Evolutionary conservation across 176 grass and related monocot species (phyloP), one percentile per base, ranked within the genome.

Genomic region (Pontederia crassipes): DNA sequence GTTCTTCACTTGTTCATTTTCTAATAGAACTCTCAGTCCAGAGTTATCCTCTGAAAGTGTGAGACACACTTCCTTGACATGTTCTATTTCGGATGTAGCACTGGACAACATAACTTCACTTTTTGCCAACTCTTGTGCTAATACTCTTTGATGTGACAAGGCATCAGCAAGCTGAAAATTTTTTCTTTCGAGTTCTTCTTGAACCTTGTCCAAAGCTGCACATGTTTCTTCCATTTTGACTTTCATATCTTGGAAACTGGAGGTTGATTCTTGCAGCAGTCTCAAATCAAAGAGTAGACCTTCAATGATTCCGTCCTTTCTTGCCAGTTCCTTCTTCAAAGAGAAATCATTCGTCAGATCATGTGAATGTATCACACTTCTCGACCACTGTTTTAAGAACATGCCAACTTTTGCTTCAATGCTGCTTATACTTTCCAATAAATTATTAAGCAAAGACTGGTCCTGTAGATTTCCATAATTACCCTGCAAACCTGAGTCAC

Each of bases 261-360:
- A 85, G 47, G 78, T 77, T 14, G 76, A 88, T 70, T 95, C 89
- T 82, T 95, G 89, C 57, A 95, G 72, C 73, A 95, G 57, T 71
- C 80, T 85, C 17, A 95, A 69, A 71, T 95, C 89, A 82, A 85
- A 88, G 70, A 65, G 87, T 47, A 95, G 73, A 49, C 85, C 89
- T 85, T 85, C 72, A 53, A 75, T 75, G 59, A 95, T 77, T 69
- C 88, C 70, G 58, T 69, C 75, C 76, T 88, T 88, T 75, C 81
- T 75, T 57, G 78, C 76, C 74, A 80, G 79, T 26, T 88, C 89
- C 69, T 62, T 85, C 70, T 57, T 85, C 32, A 88, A 64, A 57
- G 75, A 84, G 27, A 72, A 71, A 58, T 72, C 78, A 8, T 78
- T 71, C 72, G 62, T 24, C 56, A 35, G 40, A 52, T 70, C 56